Evolutionary conservation across 1,284 basidiomycete genomes (phyloP).

Genomic region (Trametes sp.): DNA sequence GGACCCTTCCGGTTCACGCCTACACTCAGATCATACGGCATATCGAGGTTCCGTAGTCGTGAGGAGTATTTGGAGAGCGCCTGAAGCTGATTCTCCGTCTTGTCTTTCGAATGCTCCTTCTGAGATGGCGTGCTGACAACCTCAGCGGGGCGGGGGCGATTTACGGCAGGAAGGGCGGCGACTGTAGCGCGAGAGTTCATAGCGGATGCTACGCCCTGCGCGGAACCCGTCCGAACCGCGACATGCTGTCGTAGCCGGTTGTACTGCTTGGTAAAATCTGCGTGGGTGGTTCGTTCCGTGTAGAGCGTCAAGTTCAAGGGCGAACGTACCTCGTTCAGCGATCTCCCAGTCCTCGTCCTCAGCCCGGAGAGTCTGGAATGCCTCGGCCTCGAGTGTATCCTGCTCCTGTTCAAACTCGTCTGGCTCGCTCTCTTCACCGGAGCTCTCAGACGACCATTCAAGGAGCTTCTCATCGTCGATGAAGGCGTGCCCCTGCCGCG

Average conservation of each 20-base stretch:
- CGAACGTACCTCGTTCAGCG: constrained; percentile 69
- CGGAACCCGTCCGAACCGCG: constrained; percentile 73
- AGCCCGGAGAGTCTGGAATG: constrained; percentile 63
- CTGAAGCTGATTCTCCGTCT: constrained; percentile 71
- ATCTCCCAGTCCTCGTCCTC: constrained; percentile 95
- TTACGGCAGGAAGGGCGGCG: constrained; percentile 75
- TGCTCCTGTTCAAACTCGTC: constrained; percentile 37
- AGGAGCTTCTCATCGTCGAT: constrained; percentile 41
- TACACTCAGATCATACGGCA: constrained; percentile 80
- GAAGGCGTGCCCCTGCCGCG: constrained; percentile 37
- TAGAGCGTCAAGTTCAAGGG: not conserved
- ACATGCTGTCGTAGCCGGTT: constrained; percentile 90
- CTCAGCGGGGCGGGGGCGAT: constrained; percentile 58
- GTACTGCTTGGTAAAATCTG: constrained; percentile 97
- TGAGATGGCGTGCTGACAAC: constrained; percentile 12
- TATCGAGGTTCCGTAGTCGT: constrained; percentile 71
- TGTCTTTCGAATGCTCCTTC: constrained; percentile 50
- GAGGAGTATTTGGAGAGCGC: constrained; percentile 77
- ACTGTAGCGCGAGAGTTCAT: constrained; percentile 57
- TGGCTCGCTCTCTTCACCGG: constrained; percentile 34
- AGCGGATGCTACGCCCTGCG: constrained; percentile 61
- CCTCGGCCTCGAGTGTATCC: constrained; percentile 38
- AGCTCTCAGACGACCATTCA: constrained; percentile 37
- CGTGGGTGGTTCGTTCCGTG: constrained; percentile 29
- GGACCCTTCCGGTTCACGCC: constrained; percentile 91